Evolutionary conservation across 768 basidiomycete genomes (phyloP).

Genomic region (Rhizopogon rudus): DNA sequence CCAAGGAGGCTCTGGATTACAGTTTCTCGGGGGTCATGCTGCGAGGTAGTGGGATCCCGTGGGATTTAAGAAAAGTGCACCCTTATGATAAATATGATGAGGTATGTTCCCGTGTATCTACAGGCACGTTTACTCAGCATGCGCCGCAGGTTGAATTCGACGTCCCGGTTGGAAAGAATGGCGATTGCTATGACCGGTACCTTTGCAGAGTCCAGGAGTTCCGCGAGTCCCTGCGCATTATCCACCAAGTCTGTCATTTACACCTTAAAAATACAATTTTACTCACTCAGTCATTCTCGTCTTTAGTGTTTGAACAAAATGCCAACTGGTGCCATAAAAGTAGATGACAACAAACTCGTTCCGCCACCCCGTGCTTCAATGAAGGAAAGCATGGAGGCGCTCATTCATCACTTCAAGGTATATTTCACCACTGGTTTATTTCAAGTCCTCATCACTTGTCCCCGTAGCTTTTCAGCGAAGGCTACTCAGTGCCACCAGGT

Average conservation of each 20-base stretch:
- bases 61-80: slow-evolving; percentile 88
- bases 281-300: neutral
- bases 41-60: slow-evolving; percentile 86
- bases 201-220: slow-evolving; percentile 98
- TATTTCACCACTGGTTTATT: no score
- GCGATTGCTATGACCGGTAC: slow-evolving; percentile 98
- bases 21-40: slow-evolving; percentile 97
- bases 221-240: slow-evolving; percentile 89
- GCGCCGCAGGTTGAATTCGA: slow-evolving; percentile 84
- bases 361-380: slow-evolving; percentile 95
- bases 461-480: slow-evolving; percentile 85
- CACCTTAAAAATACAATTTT: neutral
- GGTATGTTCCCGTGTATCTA: slow-evolving; percentile 33
- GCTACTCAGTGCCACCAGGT: slow-evolving; percentile 92
- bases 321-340: slow-evolving; percentile 84
- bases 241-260: slow-evolving; percentile 52
- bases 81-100: slow-evolving; percentile 98
- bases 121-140: neutral
- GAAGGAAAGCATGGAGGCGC: slow-evolving; percentile 98
- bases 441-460: neutral
- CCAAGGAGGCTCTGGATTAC: slow-evolving; percentile 88
- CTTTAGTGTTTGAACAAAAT: slow-evolving; percentile 95
- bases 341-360: slow-evolving; percentile 96
- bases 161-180: slow-evolving; percentile 92
- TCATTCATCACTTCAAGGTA: slow-evolving; percentile 98